Percentiles rank a stretch among this genome's conserved stretches.
Conservation (phyloP, 768 basidiomycete genomes). For the Mycena venus region DNA sequence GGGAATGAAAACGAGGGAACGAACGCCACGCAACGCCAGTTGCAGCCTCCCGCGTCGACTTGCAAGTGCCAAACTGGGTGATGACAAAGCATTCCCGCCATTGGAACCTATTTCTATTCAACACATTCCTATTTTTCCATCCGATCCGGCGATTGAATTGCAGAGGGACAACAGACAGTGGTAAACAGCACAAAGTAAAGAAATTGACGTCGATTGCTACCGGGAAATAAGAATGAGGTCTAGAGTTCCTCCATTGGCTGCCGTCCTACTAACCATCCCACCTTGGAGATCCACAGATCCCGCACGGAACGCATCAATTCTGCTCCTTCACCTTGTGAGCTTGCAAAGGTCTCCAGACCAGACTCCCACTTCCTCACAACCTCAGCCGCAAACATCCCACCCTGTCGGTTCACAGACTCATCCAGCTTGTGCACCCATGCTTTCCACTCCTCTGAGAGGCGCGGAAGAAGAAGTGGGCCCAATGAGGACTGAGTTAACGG, state of each 20-base stretch:
- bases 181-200: slow-evolving; percentile 3
- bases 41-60: not conserved
- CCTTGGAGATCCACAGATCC: slow-evolving; percentile 79
- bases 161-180: slow-evolving; percentile 7
- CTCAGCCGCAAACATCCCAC: slow-evolving; percentile 85
- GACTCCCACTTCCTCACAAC: slow-evolving; percentile 78
- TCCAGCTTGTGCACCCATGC: slow-evolving; percentile 83
- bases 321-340: slow-evolving; percentile 57
- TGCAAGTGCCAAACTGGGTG: not conserved
- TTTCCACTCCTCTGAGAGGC: slow-evolving; percentile 81
- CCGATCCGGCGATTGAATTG: slow-evolving; percentile 2
- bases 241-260: slow-evolving; percentile 36
- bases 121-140: not conserved
- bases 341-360: slow-evolving; percentile 75
- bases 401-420: slow-evolving; percentile 75
- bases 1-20: slow-evolving; percentile 40
- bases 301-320: slow-evolving; percentile 55
- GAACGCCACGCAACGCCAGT: slow-evolving; percentile 20
- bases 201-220: not conserved
- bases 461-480: slow-evolving; percentile 69
- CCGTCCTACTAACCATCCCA: slow-evolving; percentile 83
- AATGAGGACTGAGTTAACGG: slow-evolving; percentile 73
- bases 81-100: not conserved
- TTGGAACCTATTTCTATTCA: too few species aligned
- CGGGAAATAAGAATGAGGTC: not conserved